Base-by-base conservation (phyloP, 495 filamentous ascomycete species). In the Thermothielavioides terrestris region DNA sequence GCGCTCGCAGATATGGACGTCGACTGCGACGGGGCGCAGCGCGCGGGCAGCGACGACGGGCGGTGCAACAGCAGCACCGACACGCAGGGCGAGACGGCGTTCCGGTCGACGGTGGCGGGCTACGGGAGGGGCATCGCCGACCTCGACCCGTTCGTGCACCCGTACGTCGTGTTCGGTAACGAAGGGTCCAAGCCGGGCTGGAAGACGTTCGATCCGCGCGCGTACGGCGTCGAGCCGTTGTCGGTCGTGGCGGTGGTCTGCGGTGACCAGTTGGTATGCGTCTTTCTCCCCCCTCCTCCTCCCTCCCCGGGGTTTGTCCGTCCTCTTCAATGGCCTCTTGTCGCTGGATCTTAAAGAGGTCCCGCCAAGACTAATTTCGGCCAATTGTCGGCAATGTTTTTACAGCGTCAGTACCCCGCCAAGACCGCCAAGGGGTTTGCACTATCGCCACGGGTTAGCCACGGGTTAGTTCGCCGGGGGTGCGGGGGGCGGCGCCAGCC, bases 141-240 rank as follows among this genome's bases (percentile, higher is more conserved):
- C 50, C 67, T 86, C 6, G 69, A 84, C 57, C 71, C 81, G 5
- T 76, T 78, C 41, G 68, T 80, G 22, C 79, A 83, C 53, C 74
- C 79, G 1, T 86, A 79, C 39, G 77, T 84, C 14, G 82, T 86
- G 8, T 77, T 86, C 48, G 82, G 82, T 7, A 86, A 85, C 52
- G 60, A 68, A 3, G 69, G 72, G 1, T 37, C 28, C 20, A 64
- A 66, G 54, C 23, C 49, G 2, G 70, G 62, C 21, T 84, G 75
- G 55, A 63, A 54, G 38, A 63, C 49, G 36, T 73, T 71, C 45
- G 60, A 81, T 47, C 82, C 82, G 0, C 44, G 67, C 50, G 27
- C 64, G 14, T 59, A 70, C 46, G 76, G 74, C 10, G 70, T 84
- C 56, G 51, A 82, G 65, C 80, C 78, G 4, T 54, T 85, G 52